These are phyloP conservation scores for Fennellomyces sp. DNA, from an alignment of 371 early-diverging fungal genomes.

Conservation along the genomic window DNA sequence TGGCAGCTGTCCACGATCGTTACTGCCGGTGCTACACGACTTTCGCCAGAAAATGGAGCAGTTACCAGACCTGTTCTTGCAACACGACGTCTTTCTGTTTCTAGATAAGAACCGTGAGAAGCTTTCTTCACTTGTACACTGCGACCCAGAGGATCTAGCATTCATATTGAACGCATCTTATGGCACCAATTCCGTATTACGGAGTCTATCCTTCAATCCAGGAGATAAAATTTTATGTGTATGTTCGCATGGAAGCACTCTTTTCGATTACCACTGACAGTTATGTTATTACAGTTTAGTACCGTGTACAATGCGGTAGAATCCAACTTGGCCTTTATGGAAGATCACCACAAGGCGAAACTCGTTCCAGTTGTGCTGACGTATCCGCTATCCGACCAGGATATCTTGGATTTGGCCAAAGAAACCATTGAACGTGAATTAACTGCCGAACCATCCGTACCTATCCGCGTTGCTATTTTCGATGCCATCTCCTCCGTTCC, in stretches of 20 bases:
- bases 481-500: slow-evolving; percentile 64
- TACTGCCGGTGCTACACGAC: background rate
- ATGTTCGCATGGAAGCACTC: no score
- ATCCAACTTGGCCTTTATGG: slow-evolving; percentile 33
- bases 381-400: slow-evolving; percentile 33
- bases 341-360: slow-evolving; percentile 28
- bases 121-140: slow-evolving; percentile 28
- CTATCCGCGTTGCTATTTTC: slow-evolving; percentile 54
- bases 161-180: slow-evolving; percentile 43
- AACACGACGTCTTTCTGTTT: slow-evolving; percentile 9
- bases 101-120: slow-evolving; percentile 8
- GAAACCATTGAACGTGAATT: no score
- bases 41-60: slow-evolving; percentile 14
- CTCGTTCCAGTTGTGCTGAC: slow-evolving; percentile 30
- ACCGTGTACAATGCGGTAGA: no score
- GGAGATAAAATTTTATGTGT: slow-evolving; percentile 45
- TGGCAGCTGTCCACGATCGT: slow-evolving; percentile 21
- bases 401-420: slow-evolving; percentile 25
- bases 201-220: slow-evolving; percentile 32
- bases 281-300: no score
- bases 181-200: slow-evolving; percentile 39
- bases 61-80: slow-evolving; percentile 15
- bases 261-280: no score
- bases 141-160: slow-evolving; percentile 36
- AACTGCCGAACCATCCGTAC: slow-evolving; percentile 18